Evolutionary conservation across 2,329 filamentous ascomycete genomes (phyloP), one percentile per base, ranked within the genome.

Genomic region (Venturiaceae sp.): DNA sequence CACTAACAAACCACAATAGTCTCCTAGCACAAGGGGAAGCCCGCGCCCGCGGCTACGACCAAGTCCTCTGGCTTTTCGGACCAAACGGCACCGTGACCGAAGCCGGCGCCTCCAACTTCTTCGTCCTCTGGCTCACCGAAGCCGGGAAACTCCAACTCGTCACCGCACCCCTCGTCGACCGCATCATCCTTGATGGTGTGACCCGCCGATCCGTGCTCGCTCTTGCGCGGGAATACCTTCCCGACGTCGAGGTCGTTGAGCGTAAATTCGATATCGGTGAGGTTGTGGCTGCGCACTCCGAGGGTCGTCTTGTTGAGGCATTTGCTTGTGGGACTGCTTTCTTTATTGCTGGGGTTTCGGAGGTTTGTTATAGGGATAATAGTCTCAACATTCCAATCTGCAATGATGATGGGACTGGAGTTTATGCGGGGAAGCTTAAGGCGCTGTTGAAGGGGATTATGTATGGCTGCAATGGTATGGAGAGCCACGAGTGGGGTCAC

Each of bases 21-120:
- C 79, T 96, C 57, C 79, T 90, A 57, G 88, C 90, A 3, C 91
- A 91, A 53, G 80, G 80, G 19, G 87, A 92, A 71, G 92, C 92
- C 3, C 77, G 84, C 58, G 76, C 75, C 11, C 75, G 82, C 41
- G 92, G 92, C 0, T 96, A 84, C 73, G 83, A 92, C 68, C 92
- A 96, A 79, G 87, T 96, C 58, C 81, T 96, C n/a, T 96, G 92
- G 92, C 80, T 96, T 55, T 94, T 95, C 67, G 90, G 90, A 1
- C 72, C 82, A 41, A 80, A 92, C 64, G 34, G 41, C 11, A n/a
- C 36, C 14, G 91, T 95, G 63, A 96, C 92, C 2, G 92, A 96
- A 76, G 92, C 92, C 2, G 92, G 92, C 4, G 92, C 90, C 13
- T 89, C 84, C 67, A 96, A 96, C 75, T 96, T 96, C 75, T 95